Evolutionary conservation across 1,284 basidiomycete species (phyloP).

Genomic region (Neotropicomus parvogracilis): DNA sequence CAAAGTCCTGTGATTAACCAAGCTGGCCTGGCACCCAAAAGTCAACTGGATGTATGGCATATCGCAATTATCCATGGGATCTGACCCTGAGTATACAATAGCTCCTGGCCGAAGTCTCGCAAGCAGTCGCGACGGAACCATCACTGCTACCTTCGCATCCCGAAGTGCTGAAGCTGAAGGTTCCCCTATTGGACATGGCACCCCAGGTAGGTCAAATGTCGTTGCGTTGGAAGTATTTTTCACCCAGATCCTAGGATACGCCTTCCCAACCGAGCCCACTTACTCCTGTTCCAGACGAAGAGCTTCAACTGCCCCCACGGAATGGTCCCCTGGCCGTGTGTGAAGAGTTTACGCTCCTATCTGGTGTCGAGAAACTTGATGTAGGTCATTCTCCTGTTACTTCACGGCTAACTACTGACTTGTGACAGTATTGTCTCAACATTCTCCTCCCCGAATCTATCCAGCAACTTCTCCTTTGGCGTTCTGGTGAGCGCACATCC

Average conservation of each 20-base stretch:
- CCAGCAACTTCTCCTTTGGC: conserved; percentile 67
- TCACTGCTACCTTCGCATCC: conserved; percentile 27
- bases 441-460: conserved; percentile 66
- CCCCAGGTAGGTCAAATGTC: conserved; percentile 13
- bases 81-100: conserved; percentile 20
- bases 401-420: background rate
- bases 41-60: conserved; percentile 28
- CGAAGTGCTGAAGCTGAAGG: conserved; percentile 19
- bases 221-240: background rate
- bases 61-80: conserved; percentile 13
- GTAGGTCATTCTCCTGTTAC: conserved; percentile 35
- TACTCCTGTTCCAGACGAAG: conserved; percentile 17
- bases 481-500: conserved; percentile 51
- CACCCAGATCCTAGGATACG: conserved; percentile 14
- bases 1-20: conserved; percentile 18
- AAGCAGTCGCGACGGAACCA: conserved; percentile 32
- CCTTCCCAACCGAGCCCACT: conserved; percentile 26
- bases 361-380: conserved; percentile 52
- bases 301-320: background rate
- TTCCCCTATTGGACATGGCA: conserved; percentile 5
- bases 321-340: conserved; percentile 36
- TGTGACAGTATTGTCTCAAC: conserved; percentile 60
- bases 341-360: conserved; percentile 50
- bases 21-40: conserved; percentile 15
- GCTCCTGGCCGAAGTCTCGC: conserved; percentile 32